Evolutionary conservation across 1,284 basidiomycete species (phyloP).

Genomic region (Pterulicium gracile): DNA sequence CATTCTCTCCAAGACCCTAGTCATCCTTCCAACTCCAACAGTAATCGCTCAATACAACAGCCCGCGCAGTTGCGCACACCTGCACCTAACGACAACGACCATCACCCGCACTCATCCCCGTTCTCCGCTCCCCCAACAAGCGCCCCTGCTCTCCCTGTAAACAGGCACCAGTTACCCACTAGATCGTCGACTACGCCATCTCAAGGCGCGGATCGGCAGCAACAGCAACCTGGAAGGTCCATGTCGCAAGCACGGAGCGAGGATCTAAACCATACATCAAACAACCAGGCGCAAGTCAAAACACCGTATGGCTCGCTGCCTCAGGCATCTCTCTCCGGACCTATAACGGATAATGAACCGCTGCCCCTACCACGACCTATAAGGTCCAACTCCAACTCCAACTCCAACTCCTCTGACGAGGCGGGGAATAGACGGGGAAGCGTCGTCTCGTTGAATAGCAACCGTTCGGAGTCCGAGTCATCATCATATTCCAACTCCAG

Average conservation of each 20-base stretch:
- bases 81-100: too few species aligned
- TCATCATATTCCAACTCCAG: neutral
- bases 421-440: neutral
- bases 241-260: slow-evolving; percentile 43
- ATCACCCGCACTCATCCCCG: slow-evolving; percentile 11
- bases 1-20: too few species aligned
- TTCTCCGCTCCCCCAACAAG: slow-evolving; percentile 23
- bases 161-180: slow-evolving; percentile 41
- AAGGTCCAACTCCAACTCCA: neutral
- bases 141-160: slow-evolving; percentile 29
- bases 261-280: neutral
- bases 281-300: neutral
- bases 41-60: too few species aligned
- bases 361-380: neutral
- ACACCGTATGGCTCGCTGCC: neutral
- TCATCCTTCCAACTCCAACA: too few species aligned
- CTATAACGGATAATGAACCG: neutral
- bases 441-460: neutral
- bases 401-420: neutral
- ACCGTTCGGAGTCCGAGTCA: neutral
- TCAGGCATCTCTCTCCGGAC: neutral
- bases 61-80: too few species aligned
- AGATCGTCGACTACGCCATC: slow-evolving; percentile 42
- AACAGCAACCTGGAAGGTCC: slow-evolving; percentile 1
- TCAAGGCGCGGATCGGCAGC: slow-evolving; percentile 3